Conservation (phyloP, 2,329 filamentous ascomycete species). For the Ceratocystis variospora region DNA sequence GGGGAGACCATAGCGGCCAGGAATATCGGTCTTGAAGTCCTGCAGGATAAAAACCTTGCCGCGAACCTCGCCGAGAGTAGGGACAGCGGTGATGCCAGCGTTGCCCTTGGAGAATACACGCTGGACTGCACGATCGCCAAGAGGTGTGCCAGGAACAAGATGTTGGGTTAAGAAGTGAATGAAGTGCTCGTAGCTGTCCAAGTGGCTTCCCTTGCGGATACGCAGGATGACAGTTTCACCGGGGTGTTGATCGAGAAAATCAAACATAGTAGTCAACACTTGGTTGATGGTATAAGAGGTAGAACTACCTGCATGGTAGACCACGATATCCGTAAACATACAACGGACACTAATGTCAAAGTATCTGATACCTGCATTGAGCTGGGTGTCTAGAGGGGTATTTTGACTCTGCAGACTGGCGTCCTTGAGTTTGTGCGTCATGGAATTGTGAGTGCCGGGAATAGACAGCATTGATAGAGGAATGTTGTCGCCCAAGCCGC, state of each 20-base stretch:
- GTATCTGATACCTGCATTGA: conserved; percentile 35
- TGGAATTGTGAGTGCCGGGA: conserved; percentile 40
- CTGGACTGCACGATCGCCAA: too few relatives aligned
- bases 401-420: too few relatives aligned
- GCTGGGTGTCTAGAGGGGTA: conserved; percentile 29
- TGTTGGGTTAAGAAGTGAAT: too few relatives aligned
- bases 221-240: neutral
- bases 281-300: conserved; percentile 33
- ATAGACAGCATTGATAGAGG: conserved; percentile 34
- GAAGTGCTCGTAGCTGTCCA: too few relatives aligned
- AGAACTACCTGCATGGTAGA: conserved; percentile 34
- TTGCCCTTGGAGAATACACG: too few relatives aligned
- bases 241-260: conserved; percentile 28
- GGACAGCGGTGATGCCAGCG: too few relatives aligned
- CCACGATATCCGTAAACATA: conserved; percentile 30
- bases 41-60: too few relatives aligned
- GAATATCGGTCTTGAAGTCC: too few relatives aligned
- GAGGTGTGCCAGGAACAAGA: too few relatives aligned
- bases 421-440: conserved; percentile 35
- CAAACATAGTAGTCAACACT: conserved; percentile 31
- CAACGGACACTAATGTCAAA: conserved; percentile 36
- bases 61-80: too few relatives aligned
- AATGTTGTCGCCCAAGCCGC: conserved; percentile 28
- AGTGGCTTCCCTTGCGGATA: neutral
- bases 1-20: too few relatives aligned